Conservation (phyloP, 2,329 filamentous ascomycete genomes). For the Phialocephala subalpina region DNA sequence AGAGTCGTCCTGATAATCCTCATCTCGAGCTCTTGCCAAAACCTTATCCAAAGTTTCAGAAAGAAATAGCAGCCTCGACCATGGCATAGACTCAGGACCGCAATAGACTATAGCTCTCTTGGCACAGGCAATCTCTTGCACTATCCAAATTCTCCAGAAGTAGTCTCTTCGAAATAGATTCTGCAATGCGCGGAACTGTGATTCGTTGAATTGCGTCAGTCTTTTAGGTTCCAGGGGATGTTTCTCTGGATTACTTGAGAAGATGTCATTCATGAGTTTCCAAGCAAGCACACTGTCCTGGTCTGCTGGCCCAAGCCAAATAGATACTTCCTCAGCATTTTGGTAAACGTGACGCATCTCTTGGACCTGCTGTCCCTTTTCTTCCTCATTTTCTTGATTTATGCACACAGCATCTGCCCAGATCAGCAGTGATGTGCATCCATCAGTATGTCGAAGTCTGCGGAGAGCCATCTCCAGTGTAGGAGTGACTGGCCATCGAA, state of each 20-base stretch:
- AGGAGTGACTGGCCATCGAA: neutral
- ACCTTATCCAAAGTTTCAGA: slow-evolving; percentile 7
- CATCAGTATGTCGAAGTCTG: slow-evolving; percentile 12
- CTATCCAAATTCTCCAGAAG: slow-evolving; percentile 29
- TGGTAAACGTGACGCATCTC: neutral
- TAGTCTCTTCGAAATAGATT: slow-evolving; percentile 21
- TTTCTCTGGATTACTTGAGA: neutral
- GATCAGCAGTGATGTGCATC: neutral
- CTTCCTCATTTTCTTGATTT: neutral
- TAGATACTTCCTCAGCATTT: neutral
- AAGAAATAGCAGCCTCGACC: neutral
- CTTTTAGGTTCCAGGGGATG: too few relatives aligned
- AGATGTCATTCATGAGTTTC: slow-evolving; percentile 4
- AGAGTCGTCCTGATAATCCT: slow-evolving; percentile 17
- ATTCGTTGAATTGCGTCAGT: too few relatives aligned
- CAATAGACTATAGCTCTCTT: slow-evolving; percentile 21
- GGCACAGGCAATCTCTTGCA: slow-evolving; percentile 23
- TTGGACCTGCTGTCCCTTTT: neutral
- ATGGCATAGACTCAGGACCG: slow-evolving; percentile 22
- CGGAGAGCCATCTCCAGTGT: slow-evolving; percentile 24
- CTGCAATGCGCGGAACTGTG: slow-evolving; percentile 20
- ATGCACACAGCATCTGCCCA: neutral
- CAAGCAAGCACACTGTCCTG: slow-evolving; percentile 2
- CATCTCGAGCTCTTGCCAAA: neutral
- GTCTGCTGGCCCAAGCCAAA: slow-evolving; percentile 12